Base-by-base conservation (phyloP, 306 rosid species). In the Sindora glabra region DNA sequence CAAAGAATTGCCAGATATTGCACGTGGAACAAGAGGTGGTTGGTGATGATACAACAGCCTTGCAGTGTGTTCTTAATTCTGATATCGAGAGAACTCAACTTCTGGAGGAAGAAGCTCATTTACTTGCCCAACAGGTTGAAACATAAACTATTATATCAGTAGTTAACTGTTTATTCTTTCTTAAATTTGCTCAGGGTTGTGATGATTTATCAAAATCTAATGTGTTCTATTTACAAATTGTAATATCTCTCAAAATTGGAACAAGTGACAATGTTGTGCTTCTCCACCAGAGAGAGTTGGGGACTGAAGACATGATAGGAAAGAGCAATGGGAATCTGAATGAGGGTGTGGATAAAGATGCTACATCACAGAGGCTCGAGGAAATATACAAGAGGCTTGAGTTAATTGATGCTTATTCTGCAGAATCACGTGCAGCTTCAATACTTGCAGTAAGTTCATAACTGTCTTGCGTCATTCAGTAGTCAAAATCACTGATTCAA, bases 11-110 rank as follows among this genome's bases (percentile, higher is more conserved):
- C 61, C 99, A 86, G 80, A 92, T 89, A 82, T 75, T 92, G 78
- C 99, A 92, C 17, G 99, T 92, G 57, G 99, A 92, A 74, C 99
- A 92, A 64, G 97, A 94, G 81, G 99, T 89, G 8, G 80, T 41
- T 21, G 99, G 99, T 60, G 99, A 94, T 53, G 72, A 80, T 58
- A 82, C 66, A n/a, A 53, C 87, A 10, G 99, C 99, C 18, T 61
- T 92, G 87, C 99, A 92, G 74, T 92, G 99, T 71, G 95, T 92
- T 62, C 87, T 92, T 59, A 92, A 92, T 74, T 48, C 99, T 16
- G 99, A 92, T 72, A 56, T 86, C 32, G 97, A 94, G 76, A 89
- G 97, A 79, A 49, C 79, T 42, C 89, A 89, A 48, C 95, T 94
- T 74, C 39, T 83, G 60, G 78, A 70, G 34, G 97, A 94, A 79